Evolutionary conservation across 208 protist genomes (phyloP).

Genomic region (Borovskyia barvae): DNA sequence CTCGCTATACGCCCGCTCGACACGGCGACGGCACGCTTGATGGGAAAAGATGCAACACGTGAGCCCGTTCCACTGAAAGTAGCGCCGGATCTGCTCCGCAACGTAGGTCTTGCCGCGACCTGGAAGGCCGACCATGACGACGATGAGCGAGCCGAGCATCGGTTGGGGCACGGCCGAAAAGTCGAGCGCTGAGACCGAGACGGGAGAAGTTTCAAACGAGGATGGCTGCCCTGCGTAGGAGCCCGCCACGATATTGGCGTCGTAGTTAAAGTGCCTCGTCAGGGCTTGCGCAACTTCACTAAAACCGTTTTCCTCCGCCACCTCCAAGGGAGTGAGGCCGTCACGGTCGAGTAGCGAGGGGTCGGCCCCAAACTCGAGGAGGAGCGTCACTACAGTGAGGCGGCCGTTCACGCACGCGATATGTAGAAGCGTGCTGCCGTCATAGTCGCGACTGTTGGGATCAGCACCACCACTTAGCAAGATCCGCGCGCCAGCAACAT

Average conservation of each 20-base stretch:
- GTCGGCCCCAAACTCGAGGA: constrained; percentile 76
- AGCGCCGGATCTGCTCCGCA: constrained; percentile 86
- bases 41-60: constrained; percentile 75
- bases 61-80: constrained; percentile 91
- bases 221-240: constrained; percentile 22
- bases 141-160: constrained; percentile 86
- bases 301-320: constrained; percentile 63
- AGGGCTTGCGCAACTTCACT: constrained; percentile 56
- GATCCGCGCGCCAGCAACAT: constrained; percentile 62
- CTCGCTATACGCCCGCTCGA: constrained; percentile 22
- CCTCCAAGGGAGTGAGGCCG: constrained; percentile 54
- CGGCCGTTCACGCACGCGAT: constrained; percentile 69
- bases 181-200: constrained; percentile 42
- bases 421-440: constrained; percentile 77
- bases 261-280: constrained; percentile 9
- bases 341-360: constrained; percentile 45
- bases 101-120: constrained; percentile 89
- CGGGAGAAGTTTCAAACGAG: constrained; percentile 30
- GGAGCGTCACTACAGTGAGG: constrained; percentile 44
- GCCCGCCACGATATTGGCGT: constrained; percentile 17
- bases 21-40: constrained; percentile 40
- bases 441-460: constrained; percentile 79
- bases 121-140: constrained; percentile 90
- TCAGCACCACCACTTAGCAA: constrained; percentile 73
- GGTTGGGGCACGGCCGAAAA: constrained; percentile 78